Evolutionary conservation across 768 basidiomycete species (phyloP), one percentile per base, ranked within the genome.

Genomic region (Collybiopsis luxurians): DNA sequence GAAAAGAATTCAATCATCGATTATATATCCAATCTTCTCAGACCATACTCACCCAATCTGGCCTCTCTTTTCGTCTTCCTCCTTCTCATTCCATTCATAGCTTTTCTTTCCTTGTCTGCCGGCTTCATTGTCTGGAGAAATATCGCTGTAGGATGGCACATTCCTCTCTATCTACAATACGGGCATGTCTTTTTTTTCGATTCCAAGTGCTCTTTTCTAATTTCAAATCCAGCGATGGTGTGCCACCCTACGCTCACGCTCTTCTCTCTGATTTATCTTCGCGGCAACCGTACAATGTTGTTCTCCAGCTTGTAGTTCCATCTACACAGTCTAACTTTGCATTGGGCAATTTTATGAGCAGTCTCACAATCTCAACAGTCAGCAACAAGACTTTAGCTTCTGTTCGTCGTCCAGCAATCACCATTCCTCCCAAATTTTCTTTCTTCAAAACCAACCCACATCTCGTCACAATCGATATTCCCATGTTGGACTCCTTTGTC

Each of bases 261-360:
- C 56, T 68, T 1, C 69, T 92, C 0, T 80, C 84, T 2, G 57
- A 67, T 12, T 73, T 92, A 28, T 77, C 79, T 50, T 64, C 80
- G 17, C 72, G 78, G 36, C 91, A 92, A 60, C 81, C 81, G n/a
- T 94, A 93, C 56, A 84, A 91, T 60, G 74, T 94, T 50, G 84
- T 84, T 43, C 70, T 93, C 15, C 80, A 83, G 53, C 73, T 94
- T 15, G 68, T 73, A 27, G 74, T 93, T 6, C 92, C 92, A 11
- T 75, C 82, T 3, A 79, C 80, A 17, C 82, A 85, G 57, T 69
- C 84, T 21, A 93, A 91, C 71, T 74, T 81, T 63, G 84, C 75
- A 3, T 81, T 94, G 2, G 92, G 92, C 40, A 94, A 94, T 68
- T 94, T 93, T 69, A 94, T 94, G 92, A 74, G 83, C 4, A 79